Conservation (phyloP, 2,329 filamentous ascomycete species). For the Hirsutella minnesotensis region DNA sequence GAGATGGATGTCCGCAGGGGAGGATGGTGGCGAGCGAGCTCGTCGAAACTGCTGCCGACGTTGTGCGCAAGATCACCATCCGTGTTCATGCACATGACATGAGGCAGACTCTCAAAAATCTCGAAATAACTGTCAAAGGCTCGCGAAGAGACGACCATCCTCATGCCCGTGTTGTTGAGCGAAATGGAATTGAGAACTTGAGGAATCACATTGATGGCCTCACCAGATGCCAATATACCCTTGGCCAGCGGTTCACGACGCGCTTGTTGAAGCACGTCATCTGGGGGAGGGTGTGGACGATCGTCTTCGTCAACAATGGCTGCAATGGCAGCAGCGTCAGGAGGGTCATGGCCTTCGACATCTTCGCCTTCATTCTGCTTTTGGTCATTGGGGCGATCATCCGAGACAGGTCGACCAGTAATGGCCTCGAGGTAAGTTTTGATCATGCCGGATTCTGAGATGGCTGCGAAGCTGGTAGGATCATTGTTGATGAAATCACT, state of each 20-base stretch:
- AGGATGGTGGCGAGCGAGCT: conserved; percentile 88
- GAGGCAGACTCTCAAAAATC: conserved; percentile 87
- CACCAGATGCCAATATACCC: conserved; percentile 75
- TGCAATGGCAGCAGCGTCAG: conserved; percentile 26
- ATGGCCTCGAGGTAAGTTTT: conserved; percentile 76
- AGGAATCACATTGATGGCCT: conserved; percentile 80
- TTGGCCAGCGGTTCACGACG: conserved; percentile 39
- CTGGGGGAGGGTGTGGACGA: conserved; percentile 40
- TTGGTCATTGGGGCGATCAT: conserved; percentile 15
- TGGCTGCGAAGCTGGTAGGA: conserved; percentile 90
- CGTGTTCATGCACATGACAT: conserved; percentile 71
- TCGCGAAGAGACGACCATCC: conserved; percentile 71
- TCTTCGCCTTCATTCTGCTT: conserved; percentile 18
- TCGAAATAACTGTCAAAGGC: conserved; percentile 84
- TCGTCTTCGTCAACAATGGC: conserved; percentile 23
- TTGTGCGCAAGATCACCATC: conserved; percentile 59
- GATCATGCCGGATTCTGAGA: conserved; percentile 86
- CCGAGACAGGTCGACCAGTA: conserved; percentile 39
- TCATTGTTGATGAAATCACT: conserved; percentile 98
- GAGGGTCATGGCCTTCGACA: conserved; percentile 23
- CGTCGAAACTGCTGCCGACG: conserved; percentile 80
- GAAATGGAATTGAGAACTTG: conserved; percentile 89
- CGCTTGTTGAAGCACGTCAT: conserved; percentile 33
- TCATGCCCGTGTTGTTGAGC: conserved; percentile 76
- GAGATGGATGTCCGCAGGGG: conserved; percentile 68